Percentiles rank a stretch among this genome's conserved stretches.
Conservation (phyloP, 2,329 filamentous ascomycete species). For the Cephalotrichum gorgonifer region DNA sequence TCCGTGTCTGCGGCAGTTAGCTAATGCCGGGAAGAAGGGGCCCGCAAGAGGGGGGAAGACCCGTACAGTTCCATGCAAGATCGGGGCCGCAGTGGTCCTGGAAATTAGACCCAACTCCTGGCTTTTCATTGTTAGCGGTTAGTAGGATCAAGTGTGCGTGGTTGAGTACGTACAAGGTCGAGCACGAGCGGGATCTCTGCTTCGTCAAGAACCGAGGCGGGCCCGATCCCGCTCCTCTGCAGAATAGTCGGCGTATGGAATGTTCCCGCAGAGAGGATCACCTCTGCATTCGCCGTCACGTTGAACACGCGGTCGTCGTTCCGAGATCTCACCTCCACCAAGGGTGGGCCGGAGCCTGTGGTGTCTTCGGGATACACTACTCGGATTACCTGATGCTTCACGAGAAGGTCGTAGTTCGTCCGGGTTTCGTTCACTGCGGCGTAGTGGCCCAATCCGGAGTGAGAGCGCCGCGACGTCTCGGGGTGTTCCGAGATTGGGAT, state of each 20-base stretch:
- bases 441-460: slow-evolving; percentile 19
- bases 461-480: slow-evolving; percentile 15
- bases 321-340: slow-evolving; percentile 11
- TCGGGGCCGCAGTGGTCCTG: slow-evolving; percentile 37
- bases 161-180: too few species aligned
- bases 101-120: slow-evolving; percentile 48
- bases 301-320: slow-evolving; percentile 4
- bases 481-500: slow-evolving; percentile 16
- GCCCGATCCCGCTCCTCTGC: slow-evolving; percentile 37
- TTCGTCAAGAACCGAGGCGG: slow-evolving; percentile 23
- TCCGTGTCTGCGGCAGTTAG: not conserved
- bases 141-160: too few species aligned
- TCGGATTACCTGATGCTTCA: slow-evolving; percentile 17
- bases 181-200: slow-evolving; percentile 28
- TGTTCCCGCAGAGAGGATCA: slow-evolving; percentile 37
- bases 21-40: not conserved
- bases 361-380: slow-evolving; percentile 9
- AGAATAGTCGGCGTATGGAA: slow-evolving; percentile 41
- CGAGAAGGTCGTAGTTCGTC: slow-evolving; percentile 14
- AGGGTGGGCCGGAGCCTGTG: slow-evolving; percentile 4
- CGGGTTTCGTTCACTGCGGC: slow-evolving; percentile 12
- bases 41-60: too few species aligned
- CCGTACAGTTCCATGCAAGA: slow-evolving; percentile 9
- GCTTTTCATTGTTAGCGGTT: too few species aligned
- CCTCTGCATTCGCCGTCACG: slow-evolving; percentile 15